Percentiles rank a stretch among this genome's conserved stretches.
Evolutionary conservation across 208 protist genomes (phyloP).

Genomic region (Trypanosoma mega): DNA sequence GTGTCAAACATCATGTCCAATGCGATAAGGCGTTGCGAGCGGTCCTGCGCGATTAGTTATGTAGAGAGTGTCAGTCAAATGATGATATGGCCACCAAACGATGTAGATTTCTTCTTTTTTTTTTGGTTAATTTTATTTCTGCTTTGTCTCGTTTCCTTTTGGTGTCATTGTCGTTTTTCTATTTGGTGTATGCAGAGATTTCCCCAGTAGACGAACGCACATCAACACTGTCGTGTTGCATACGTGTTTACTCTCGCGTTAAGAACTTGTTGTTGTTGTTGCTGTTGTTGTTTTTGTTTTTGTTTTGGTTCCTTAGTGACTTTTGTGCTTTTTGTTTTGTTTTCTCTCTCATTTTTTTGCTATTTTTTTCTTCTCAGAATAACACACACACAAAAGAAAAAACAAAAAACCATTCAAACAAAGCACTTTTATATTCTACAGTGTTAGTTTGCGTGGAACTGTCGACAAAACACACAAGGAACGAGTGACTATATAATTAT

Average conservation of each 20-base stretch:
- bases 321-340: background rate
- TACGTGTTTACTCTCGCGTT: no score
- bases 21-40: slow-evolving; percentile 34
- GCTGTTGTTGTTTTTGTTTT: background rate
- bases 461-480: no score
- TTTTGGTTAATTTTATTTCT: background rate
- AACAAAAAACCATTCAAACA: background rate
- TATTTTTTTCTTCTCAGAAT: background rate
- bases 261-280: background rate
- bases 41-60: no score
- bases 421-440: background rate
- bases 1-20: slow-evolving; percentile 33
- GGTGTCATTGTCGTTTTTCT: background rate
- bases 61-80: no score
- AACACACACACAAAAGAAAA: background rate
- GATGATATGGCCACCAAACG: no score
- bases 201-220: no score
- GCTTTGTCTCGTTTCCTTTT: background rate
- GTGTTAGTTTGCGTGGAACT: no score
- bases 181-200: no score
- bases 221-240: no score
- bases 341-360: background rate
- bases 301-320: background rate
- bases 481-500: no score
- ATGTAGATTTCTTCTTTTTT: no score